Evolutionary conservation across 148 eudicot genomes (phyloP).

Genomic region (Rhododendron ovatum): DNA sequence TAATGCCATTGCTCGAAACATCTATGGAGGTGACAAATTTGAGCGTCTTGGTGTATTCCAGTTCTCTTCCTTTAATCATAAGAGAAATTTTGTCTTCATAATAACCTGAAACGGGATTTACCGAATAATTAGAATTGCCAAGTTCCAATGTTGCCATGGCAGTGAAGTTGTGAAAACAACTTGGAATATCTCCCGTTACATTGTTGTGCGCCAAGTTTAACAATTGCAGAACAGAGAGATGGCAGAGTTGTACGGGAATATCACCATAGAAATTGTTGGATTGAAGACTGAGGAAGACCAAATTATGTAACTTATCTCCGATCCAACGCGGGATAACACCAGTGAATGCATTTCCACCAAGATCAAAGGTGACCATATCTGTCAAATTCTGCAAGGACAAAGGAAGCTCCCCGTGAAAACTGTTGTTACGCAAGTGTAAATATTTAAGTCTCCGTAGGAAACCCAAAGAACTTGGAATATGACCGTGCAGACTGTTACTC

Average conservation of each 20-base stretch:
- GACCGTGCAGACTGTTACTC: background rate
- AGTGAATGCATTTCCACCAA: background rate
- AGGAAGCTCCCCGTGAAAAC: slow-evolving; percentile 1
- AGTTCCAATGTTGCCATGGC: background rate
- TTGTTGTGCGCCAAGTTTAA: slow-evolving; percentile 9
- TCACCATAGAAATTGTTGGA: slow-evolving; percentile 6
- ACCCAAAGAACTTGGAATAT: background rate
- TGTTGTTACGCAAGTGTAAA: slow-evolving; percentile 8
- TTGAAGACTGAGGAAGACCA: slow-evolving; percentile 4
- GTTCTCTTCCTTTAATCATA: slow-evolving; percentile 10
- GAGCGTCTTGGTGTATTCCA: background rate
- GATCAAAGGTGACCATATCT: background rate
- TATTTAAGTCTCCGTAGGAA: fast-evolving
- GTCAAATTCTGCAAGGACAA: background rate
- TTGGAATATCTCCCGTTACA: background rate
- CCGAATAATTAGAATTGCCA: background rate
- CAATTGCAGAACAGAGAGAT: background rate
- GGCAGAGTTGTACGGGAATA: slow-evolving; percentile 5
- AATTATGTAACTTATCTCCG: background rate
- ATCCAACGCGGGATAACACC: slow-evolving; percentile 9
- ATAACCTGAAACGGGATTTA: no score
- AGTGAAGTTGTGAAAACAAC: slow-evolving; percentile 8
- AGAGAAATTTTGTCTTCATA: background rate
- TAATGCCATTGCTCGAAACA: slow-evolving; percentile 10
- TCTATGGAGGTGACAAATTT: background rate